These are phyloP conservation scores for Epicoccum nigrum DNA, from an alignment of 2,329 filamentous ascomycete species.

Conservation along the genomic window DNA sequence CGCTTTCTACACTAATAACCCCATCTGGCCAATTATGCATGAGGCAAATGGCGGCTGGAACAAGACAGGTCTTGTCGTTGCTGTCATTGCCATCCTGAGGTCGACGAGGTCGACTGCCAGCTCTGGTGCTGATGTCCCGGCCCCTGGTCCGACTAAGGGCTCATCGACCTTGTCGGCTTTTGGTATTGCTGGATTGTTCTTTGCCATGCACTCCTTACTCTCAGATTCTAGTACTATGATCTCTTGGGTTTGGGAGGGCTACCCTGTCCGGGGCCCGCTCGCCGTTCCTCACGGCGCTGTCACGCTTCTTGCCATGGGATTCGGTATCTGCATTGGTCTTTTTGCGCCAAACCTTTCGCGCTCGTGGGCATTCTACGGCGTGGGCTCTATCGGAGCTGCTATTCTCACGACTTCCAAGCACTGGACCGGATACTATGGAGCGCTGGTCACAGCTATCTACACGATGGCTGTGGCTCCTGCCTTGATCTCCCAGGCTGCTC, in stretches of 20 bases:
- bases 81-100: constrained; percentile 74
- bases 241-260: constrained; percentile 97
- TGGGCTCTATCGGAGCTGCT: constrained; percentile 79
- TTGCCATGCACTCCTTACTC: constrained; percentile 87
- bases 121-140: constrained; percentile 53
- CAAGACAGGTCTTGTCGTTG: constrained; percentile 77
- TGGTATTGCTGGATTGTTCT: constrained; percentile 83
- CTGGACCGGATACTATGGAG: constrained; percentile 92
- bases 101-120: constrained; percentile 70
- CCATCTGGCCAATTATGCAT: constrained; percentile 94
- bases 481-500: constrained; percentile 76
- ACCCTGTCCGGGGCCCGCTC: constrained; percentile 84
- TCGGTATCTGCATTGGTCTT: constrained; percentile 77
- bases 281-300: constrained; percentile 88
- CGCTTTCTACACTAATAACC: constrained; percentile 92
- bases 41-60: constrained; percentile 91
- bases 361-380: constrained; percentile 79
- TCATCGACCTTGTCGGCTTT: constrained; percentile 75
- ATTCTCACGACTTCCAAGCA: constrained; percentile 77
- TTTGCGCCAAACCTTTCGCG: constrained; percentile 72
- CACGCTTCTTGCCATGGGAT: constrained; percentile 86
- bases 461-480: constrained; percentile 79
- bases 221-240: constrained; percentile 99
- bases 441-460: constrained; percentile 75
- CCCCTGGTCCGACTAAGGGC: constrained; percentile 65